These are phyloP conservation scores for Endothia cerciana DNA, from an alignment of 2,329 filamentous ascomycete genomes.

Conservation along the genomic window DNA sequence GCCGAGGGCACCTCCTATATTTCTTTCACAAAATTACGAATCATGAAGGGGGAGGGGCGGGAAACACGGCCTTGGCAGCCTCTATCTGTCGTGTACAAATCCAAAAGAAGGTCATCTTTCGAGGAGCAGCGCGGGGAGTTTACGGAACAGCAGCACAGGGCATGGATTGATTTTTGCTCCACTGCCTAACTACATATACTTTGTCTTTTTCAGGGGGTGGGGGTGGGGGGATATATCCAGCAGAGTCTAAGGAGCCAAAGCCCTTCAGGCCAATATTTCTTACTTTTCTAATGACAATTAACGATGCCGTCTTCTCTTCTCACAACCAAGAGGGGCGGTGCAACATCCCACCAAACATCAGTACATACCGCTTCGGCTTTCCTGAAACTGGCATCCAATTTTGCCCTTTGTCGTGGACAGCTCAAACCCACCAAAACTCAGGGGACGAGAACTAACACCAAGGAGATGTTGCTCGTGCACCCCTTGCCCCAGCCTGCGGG, in stretches of 20 bases:
- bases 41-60: background rate
- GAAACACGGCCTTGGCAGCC: background rate
- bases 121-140: background rate
- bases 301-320: background rate
- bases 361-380: background rate
- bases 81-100: slow-evolving; percentile 10
- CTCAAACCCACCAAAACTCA: background rate
- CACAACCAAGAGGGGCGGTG: background rate
- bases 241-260: background rate
- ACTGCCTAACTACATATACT: background rate
- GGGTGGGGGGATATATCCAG: slow-evolving; percentile 10
- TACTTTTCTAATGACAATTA: slow-evolving; percentile 9
- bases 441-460: background rate
- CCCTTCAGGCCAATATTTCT: background rate
- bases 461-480: background rate
- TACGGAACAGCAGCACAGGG: background rate
- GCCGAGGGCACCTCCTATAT: background rate
- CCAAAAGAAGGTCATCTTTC: background rate
- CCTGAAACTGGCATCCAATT: background rate
- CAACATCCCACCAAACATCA: background rate
- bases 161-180: background rate
- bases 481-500: background rate
- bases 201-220: slow-evolving; percentile 1
- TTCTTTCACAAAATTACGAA: background rate
- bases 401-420: background rate